phyloP scores from a whole-genome alignment of 768 basidiomycete species.

The Lentinula raphanica region DNA sequence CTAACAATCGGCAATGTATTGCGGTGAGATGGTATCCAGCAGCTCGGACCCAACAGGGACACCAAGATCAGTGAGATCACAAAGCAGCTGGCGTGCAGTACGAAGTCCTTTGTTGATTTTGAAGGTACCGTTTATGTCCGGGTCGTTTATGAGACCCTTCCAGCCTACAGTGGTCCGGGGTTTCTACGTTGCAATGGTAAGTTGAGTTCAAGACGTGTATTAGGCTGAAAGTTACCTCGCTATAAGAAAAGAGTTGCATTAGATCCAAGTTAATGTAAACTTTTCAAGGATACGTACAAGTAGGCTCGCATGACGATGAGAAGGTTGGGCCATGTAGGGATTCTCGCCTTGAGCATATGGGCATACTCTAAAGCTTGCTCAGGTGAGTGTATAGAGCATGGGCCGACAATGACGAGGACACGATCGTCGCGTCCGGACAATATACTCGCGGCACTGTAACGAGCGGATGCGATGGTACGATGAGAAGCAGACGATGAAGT shows the following conservation, averaged over 20 bases:
- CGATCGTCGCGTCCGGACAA: constrained; percentile 83
- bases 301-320: constrained; percentile 95
- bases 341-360: constrained; percentile 60
- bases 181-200: constrained; percentile 48
- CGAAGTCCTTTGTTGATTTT: constrained; percentile 95
- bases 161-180: constrained; percentile 96
- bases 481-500: constrained; percentile 59
- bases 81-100: constrained; percentile 81
- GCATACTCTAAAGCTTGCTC: constrained; percentile 85
- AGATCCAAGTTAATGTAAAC: constrained; percentile 5
- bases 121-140: constrained; percentile 92
- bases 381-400: constrained; percentile 90
- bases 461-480: constrained; percentile 73
- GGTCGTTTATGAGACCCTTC: constrained; percentile 91
- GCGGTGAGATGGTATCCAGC: constrained; percentile 79
- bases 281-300: constrained; percentile 64
- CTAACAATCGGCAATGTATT: constrained; percentile 74
- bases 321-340: constrained; percentile 66
- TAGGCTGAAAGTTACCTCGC: constrained; percentile 25
- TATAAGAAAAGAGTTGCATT: constrained; percentile 16
- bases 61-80: constrained; percentile 84
- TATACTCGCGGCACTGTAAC: constrained; percentile 73
- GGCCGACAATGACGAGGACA: constrained; percentile 87
- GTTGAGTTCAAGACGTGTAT: not conserved
- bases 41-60: constrained; percentile 94